Base-by-base conservation (phyloP, 106 monocot genomes). In the Xerophyta viscosa region DNA sequence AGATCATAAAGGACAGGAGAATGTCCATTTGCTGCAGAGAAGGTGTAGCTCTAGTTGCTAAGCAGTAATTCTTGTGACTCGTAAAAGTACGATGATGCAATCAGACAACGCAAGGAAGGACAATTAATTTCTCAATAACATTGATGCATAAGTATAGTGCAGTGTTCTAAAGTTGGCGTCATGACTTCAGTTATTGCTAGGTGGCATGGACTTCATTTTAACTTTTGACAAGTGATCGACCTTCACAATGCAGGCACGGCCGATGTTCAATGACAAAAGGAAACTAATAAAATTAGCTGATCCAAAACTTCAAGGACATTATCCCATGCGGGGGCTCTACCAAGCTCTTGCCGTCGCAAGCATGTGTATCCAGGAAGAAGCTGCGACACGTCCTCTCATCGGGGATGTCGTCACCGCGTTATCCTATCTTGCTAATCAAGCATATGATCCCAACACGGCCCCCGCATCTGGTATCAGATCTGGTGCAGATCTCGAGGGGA, bases 361-460 rank as follows among this genome's bases (percentile, higher is more conserved):
- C 46, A 61, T 69, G 69, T 69, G 69, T 44, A 69, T 54, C 54
- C 69, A 69, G 46, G 69, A 69, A 27, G 52, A 69, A 61, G 69
- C 61, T 14, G 69, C 69, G 7, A 27, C 60, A 14, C 69, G 69
- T 1, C 69, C 69, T 61, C 52, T 53, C 13, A 69, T 69, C 20
- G 69, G 53, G 0, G 69, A 69, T 27, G 69, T 69, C 4, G 69
- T 69, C 31, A 69, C 69, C 18, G 69, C 69, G 0, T 42, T 69
- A 2, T 69, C 70, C 29, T 70, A 53, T 52, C 23, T 69, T 50
- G 61, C 61, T 20, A 29, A 20, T 46, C 53, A 54, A 28, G 44
- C 53, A 13, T 69, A 61, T 36, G 69, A 69, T 15, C 46, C 61
- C 33, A 69, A 54, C 28, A n/a, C n/a, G n/a, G 17, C 54, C 0